Conservation (phyloP, 2,329 filamentous ascomycete genomes). For the Diaporthe batatas region DNA sequence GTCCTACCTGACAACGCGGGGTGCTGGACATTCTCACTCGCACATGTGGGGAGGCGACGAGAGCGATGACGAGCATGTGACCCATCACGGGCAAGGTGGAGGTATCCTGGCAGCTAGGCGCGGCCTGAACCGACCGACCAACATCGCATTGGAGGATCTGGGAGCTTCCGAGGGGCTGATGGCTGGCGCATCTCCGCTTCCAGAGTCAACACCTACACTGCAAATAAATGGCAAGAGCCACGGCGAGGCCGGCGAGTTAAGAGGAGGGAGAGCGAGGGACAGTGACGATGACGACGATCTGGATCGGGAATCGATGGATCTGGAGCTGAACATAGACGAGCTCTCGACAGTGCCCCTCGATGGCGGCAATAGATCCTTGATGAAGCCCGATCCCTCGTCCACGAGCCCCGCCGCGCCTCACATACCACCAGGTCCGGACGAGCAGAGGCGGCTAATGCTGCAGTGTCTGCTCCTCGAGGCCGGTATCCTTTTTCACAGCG, state of each 20-base stretch:
- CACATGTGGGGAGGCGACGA: slow-evolving; percentile 66
- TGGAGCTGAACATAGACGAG: slow-evolving; percentile 73
- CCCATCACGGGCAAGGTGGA: slow-evolving; percentile 45
- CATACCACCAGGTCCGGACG: slow-evolving; percentile 61
- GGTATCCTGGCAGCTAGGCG: slow-evolving; percentile 55
- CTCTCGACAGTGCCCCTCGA: slow-evolving; percentile 57
- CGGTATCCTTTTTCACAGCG: slow-evolving; percentile 85
- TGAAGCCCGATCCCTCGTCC: slow-evolving; percentile 40
- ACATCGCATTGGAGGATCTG: slow-evolving; percentile 65
- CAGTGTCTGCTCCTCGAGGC: slow-evolving; percentile 86
- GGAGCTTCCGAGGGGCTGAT: slow-evolving; percentile 69
- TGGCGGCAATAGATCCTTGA: slow-evolving; percentile 43
- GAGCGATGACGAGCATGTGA: slow-evolving; percentile 48
- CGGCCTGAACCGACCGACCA: slow-evolving; percentile 56
- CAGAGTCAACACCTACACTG: slow-evolving; percentile 63
- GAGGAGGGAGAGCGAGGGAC: slow-evolving; percentile 49
- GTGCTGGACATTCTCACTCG: slow-evolving; percentile 72
- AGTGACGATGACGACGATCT: slow-evolving; percentile 55
- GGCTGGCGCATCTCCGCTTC: slow-evolving; percentile 69
- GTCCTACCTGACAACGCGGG: slow-evolving; percentile 85
- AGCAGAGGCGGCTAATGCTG: slow-evolving; percentile 76
- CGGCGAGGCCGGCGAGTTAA: slow-evolving; percentile 41
- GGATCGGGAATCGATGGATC: slow-evolving; percentile 63
- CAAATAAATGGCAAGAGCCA: slow-evolving; percentile 42
- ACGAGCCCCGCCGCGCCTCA: slow-evolving; percentile 47